Percentiles rank a stretch among this genome's conserved stretches.
Conservation (phyloP, 2,329 filamentous ascomycete genomes). For the Furcasterigmium furcatum region DNA sequence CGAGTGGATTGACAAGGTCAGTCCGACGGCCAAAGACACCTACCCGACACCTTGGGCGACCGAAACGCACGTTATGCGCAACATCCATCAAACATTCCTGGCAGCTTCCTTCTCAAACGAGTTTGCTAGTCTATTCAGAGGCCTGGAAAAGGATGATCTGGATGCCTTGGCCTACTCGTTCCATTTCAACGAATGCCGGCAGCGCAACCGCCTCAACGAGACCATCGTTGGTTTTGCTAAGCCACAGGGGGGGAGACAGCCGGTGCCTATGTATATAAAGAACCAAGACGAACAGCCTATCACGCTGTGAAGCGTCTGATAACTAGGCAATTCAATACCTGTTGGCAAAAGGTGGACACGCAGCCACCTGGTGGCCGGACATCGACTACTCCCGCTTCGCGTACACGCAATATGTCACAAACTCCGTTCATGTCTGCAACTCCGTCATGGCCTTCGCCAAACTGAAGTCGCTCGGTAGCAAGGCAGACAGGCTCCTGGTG, state of each 20-base stretch:
- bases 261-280: too few relatives aligned
- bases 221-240: too few relatives aligned
- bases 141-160: slow-evolving; percentile 45
- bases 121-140: slow-evolving; percentile 51
- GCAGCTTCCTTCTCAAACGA: slow-evolving; percentile 49
- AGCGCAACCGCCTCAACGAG: slow-evolving; percentile 46
- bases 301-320: too few relatives aligned
- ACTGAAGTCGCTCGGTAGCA: slow-evolving; percentile 35
- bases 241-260: too few relatives aligned
- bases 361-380: too few relatives aligned
- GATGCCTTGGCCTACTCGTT: slow-evolving; percentile 51
- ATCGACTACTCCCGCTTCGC: slow-evolving; percentile 41
- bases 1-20: slow-evolving; percentile 36
- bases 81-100: slow-evolving; percentile 34
- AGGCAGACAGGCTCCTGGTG: slow-evolving; percentile 41
- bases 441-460: slow-evolving; percentile 47
- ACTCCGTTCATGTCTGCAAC: slow-evolving; percentile 43
- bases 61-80: slow-evolving; percentile 45
- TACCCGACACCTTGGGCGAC: slow-evolving; percentile 48
- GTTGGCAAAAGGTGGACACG: too few relatives aligned
- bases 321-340: too few relatives aligned
- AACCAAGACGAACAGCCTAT: too few relatives aligned
- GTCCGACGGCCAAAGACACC: slow-evolving; percentile 36
- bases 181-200: slow-evolving; percentile 49
- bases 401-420: slow-evolving; percentile 47